Base-by-base conservation (phyloP, 768 basidiomycete species). In the Gautieria morchelliformis region DNA sequence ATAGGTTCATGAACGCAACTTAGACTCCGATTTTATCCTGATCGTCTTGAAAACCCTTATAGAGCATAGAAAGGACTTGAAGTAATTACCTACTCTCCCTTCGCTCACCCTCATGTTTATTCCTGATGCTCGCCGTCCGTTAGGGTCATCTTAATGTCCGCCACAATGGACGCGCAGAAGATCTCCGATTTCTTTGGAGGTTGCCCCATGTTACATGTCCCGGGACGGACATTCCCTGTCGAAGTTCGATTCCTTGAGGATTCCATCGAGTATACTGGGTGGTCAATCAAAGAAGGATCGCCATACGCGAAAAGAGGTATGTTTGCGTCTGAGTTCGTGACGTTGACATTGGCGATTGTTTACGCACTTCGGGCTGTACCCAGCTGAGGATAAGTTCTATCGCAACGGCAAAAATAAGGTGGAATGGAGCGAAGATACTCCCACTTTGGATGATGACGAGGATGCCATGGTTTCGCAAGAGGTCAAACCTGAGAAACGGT, bases 21-120 rank as follows among this genome's bases (percentile, higher is more conserved):
- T 99, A 62, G 95, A 99, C 67, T 94, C 92, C 0, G 95, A 98
- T 69, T 99, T 99, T 72, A 78, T 99, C 33, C 75, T 99, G 33
- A 92, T 97, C 62, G 91, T 97, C 5, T 76, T 99, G 53, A 93
- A 91, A 69, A 84, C 88, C 15, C 72, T 98, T 35, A 69, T 96
- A 52, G 71, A 77, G 55, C 81, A 85, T 61, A 79, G 90, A 24
- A 79, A 84, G 50, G 84, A 95, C 63, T 74, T 99, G n/a, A 94
- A 89, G 93, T 88, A 61, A 58, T 75, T 67, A 7, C 17, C 12
- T 30, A 11, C 40, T 46, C 33, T 47, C 10, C 14, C 19, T 52
- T 19, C 17, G 19, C n/a, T 39, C 15, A 58, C 33, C 50, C 24
- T 42, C 44, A 33, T 41, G 32, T 63, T 20, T 53, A 32, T 14